Evolutionary conservation across 1,284 basidiomycete genomes (phyloP).

Genomic region (Lentinus polychrous): DNA sequence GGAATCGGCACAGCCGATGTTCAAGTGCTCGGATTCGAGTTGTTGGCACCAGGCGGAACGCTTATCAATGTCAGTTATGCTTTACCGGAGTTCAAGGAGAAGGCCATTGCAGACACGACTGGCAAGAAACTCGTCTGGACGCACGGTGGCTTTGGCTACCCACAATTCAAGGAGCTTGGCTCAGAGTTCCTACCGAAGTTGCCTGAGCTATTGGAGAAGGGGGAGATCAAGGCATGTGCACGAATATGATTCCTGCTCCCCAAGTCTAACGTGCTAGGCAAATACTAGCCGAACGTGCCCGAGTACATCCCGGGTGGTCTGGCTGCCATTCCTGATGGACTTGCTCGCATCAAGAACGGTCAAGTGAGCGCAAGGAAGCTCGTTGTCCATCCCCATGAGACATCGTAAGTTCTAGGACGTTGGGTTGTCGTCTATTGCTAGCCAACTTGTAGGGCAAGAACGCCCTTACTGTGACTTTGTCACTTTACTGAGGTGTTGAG

Average conservation of each 20-base stretch:
- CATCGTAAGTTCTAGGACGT: too few relatives aligned
- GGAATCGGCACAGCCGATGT: constrained; percentile 5
- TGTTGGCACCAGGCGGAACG: constrained; percentile 9
- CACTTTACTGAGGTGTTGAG: too few relatives aligned
- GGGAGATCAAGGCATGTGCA: constrained; percentile 9
- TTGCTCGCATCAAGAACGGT: constrained; percentile 17
- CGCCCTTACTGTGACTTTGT: too few relatives aligned
- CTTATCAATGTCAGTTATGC: constrained; percentile 3
- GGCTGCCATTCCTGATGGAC: constrained; percentile 19
- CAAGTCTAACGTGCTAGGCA: background rate
- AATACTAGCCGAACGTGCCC: constrained; percentile 21
- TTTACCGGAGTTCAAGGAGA: background rate
- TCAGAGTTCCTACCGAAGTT: constrained; percentile 1
- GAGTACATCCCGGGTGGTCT: constrained; percentile 24
- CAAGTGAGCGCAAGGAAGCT: constrained; percentile 25
- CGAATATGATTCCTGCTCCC: background rate
- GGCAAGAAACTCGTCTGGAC: background rate
- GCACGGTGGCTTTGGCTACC: background rate
- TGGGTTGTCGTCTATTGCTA: too few relatives aligned
- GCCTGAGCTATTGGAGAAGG: constrained; percentile 3
- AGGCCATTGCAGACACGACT: background rate
- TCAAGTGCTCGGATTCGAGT: constrained; percentile 8
- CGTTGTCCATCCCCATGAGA: constrained; percentile 18
- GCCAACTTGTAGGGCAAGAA: too few relatives aligned
- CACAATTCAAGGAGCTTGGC: constrained; percentile 3